Conservation (phyloP, 2,329 filamentous ascomycete genomes). For the Juglanconis oblonga region DNA sequence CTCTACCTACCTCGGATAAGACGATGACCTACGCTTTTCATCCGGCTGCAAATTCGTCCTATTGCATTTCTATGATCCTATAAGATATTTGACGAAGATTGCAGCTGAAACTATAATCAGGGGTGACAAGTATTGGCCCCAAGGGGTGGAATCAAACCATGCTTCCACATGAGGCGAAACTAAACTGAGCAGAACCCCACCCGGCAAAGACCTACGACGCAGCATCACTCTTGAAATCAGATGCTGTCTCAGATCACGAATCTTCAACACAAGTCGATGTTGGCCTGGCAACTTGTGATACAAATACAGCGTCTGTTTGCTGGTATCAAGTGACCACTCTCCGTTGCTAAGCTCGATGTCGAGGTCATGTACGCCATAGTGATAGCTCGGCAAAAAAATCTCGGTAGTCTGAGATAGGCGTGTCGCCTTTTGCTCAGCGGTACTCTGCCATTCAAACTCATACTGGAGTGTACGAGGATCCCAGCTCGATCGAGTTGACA, state of each 20-base stretch:
- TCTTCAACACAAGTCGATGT: conserved; percentile 25
- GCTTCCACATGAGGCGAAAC: neutral
- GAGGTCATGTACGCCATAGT: conserved; percentile 31
- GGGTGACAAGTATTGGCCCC: neutral
- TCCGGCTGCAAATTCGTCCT: too few relatives aligned
- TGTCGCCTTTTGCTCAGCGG: neutral
- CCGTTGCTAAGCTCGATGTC: conserved; percentile 27
- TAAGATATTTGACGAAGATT: neutral
- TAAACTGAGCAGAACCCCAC: conserved; percentile 10
- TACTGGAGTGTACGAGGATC: conserved; percentile 32
- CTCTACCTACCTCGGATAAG: too few relatives aligned
- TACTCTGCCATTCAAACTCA: conserved; percentile 31
- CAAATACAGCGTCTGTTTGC: conserved; percentile 30
- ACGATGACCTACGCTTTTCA: too few relatives aligned
- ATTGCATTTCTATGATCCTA: neutral
- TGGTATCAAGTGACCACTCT: conserved; percentile 28
- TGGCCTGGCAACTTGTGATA: conserved; percentile 16
- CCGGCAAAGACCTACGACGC: conserved; percentile 12
- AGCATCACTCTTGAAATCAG: conserved; percentile 15
- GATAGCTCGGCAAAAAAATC: conserved; percentile 37
- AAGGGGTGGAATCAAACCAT: conserved; percentile 1
- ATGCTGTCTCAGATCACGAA: conserved; percentile 24
- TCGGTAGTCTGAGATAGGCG: conserved; percentile 32
- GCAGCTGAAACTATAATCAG: neutral
- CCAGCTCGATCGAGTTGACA: conserved; percentile 33